Evolutionary conservation across 2,329 filamentous ascomycete species (phyloP), one percentile per base, ranked within the genome.

Genomic region (Cladobotryum mycophilum): DNA sequence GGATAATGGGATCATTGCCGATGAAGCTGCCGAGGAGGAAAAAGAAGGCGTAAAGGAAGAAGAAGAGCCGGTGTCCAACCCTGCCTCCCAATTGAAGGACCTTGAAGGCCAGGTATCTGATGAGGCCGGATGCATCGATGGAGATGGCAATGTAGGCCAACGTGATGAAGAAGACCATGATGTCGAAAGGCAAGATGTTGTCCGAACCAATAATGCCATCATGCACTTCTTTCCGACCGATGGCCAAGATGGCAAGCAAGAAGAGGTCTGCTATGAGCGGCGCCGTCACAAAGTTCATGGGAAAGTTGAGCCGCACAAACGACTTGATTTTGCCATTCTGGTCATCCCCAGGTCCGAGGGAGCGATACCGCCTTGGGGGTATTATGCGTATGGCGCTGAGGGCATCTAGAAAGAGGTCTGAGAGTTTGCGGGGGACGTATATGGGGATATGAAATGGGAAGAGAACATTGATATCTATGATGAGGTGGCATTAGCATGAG

Each of bases 141-240:
- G 85, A 88, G 42, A 89, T 87, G 43, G 86, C 85, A 53, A 89
- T 88, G 58, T 89, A 89, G 3, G 86, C 85, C 41, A 88, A 64
- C 0, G 84, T 86, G 41, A 89, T 71, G 68, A 89, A 89, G 67
- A 89, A 89, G 14, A 75, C 68, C 82, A 89, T 87, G 54, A 88
- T 88, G 53, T 89, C 84, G 56, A 86, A 76, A 0, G 85, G 85
- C 2, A 73, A 73, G 57, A 89, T 89, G 59, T 82, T 72, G 58
- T 86, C 70, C 1, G 82, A 73, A 0, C 85, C 85, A 7, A 86
- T 65, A 0, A 81, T 88, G 2, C 85, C 86, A 58, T 80, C 85
- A n/a, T 78, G 71, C 1, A 89, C 83, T 66, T 89, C 86, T 50
- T 76, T 56, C 18, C 76, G 69, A 1, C 84, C 84, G 60, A 89